Percentiles rank a stretch among this genome's conserved stretches.
phyloP scores from a whole-genome alignment of 768 basidiomycete genomes.

The Rhodotorula kratochvilovae region DNA sequence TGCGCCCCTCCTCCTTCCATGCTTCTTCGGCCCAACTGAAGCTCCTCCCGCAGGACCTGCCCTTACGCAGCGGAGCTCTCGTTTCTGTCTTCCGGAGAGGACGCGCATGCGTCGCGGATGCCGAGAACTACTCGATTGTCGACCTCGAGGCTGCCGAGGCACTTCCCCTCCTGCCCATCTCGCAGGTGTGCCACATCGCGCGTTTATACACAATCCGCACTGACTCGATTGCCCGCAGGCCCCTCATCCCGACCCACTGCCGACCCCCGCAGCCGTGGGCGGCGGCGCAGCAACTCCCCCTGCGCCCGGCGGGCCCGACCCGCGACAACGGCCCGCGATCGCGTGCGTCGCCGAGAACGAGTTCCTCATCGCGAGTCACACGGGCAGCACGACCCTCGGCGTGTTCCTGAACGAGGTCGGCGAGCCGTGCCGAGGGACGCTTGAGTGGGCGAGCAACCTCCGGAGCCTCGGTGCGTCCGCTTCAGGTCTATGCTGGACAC shows the following conservation, averaged over 20 bases:
- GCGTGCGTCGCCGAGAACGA: constrained; percentile 70
- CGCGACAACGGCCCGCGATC: constrained; percentile 60
- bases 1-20: background rate
- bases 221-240: constrained; percentile 22
- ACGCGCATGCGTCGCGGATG: constrained; percentile 69
- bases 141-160: constrained; percentile 68
- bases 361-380: constrained; percentile 81
- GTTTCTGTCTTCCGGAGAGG: constrained; percentile 58
- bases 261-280: background rate
- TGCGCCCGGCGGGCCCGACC: constrained; percentile 7
- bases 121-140: constrained; percentile 68
- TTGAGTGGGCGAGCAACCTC: constrained; percentile 79
- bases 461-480: constrained; percentile 59
- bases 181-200: constrained; percentile 52
- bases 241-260: constrained; percentile 47
- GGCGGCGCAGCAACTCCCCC: background rate
- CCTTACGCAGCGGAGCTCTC: constrained; percentile 47
- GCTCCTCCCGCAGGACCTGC: constrained; percentile 6
- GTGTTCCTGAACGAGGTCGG: constrained; percentile 78
- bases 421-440: constrained; percentile 81
- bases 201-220: background rate
- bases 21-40: background rate
- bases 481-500: background rate
- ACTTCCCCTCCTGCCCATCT: constrained; percentile 70
- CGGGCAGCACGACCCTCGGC: constrained; percentile 72